These are phyloP conservation scores for Pulveroboletus sp. DNA, from an alignment of 768 basidiomycete species.

Conservation along the genomic window DNA sequence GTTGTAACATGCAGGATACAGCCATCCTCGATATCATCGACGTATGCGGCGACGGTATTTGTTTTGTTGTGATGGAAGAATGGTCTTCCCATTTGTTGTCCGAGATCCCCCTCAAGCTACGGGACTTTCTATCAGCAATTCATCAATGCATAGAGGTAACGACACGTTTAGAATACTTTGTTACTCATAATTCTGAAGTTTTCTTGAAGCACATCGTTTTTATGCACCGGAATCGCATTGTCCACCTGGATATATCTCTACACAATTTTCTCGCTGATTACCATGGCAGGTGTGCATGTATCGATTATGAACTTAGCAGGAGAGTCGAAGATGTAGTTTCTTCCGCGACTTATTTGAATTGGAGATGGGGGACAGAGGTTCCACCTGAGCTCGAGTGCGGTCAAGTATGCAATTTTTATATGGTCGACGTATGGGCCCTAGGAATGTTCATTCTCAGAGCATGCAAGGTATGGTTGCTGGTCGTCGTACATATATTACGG, in stretches of 20 bases:
- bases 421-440: conserved; percentile 72
- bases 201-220: conserved; percentile 56
- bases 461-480: conserved; percentile 51
- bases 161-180: neutral
- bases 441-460: conserved; percentile 60
- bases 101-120: conserved; percentile 47
- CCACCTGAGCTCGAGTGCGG: conserved; percentile 65
- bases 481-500: neutral
- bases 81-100: conserved; percentile 65
- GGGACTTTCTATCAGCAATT: conserved; percentile 51
- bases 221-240: conserved; percentile 63
- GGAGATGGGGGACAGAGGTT: conserved; percentile 57
- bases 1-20: conserved; percentile 27
- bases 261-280: conserved; percentile 67
- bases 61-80: conserved; percentile 76
- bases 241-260: conserved; percentile 70
- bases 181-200: neutral
- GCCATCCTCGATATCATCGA: conserved; percentile 65
- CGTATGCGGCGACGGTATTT: conserved; percentile 46
- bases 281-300: conserved; percentile 61
- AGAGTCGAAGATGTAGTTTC: conserved; percentile 40
- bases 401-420: conserved; percentile 54
- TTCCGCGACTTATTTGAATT: conserved; percentile 39
- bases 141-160: conserved; percentile 69
- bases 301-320: conserved; percentile 69